Percentiles rank a stretch among this genome's conserved stretches.
Evolutionary conservation across 192 early-diverging fungal genomes (phyloP).

Genomic region (Entomortierella parvispora): DNA sequence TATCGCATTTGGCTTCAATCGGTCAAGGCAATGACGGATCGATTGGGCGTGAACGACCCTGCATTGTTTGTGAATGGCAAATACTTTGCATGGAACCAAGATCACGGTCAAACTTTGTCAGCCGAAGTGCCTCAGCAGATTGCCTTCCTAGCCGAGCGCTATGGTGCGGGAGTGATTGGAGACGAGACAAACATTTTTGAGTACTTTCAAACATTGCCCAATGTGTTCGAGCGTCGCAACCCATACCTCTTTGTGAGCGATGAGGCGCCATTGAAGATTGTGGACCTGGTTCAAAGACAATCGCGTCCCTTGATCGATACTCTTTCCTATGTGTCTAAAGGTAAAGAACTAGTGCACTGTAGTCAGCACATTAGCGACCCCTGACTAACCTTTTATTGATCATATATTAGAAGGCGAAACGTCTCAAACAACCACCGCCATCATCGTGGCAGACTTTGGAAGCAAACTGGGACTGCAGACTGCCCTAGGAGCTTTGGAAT

Average conservation of each 20-base stretch:
- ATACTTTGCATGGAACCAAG: slow-evolving; percentile 67
- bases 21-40: slow-evolving; percentile 17
- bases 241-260: slow-evolving; percentile 67
- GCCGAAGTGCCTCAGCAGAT: slow-evolving; percentile 23
- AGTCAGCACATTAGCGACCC: background rate
- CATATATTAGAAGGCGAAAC: background rate
- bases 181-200: slow-evolving; percentile 73
- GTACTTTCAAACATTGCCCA: slow-evolving; percentile 71
- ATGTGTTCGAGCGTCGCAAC: slow-evolving; percentile 72
- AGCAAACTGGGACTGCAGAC: slow-evolving; percentile 57
- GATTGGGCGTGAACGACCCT: slow-evolving; percentile 16
- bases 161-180: slow-evolving; percentile 53
- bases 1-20: slow-evolving; percentile 28
- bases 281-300: slow-evolving; percentile 52
- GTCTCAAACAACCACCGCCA: background rate
- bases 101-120: slow-evolving; percentile 34
- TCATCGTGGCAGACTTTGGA: slow-evolving; percentile 67
- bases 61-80: slow-evolving; percentile 86
- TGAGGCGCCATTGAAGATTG: slow-evolving; percentile 48
- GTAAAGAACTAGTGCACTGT: background rate
- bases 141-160: slow-evolving; percentile 21
- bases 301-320: slow-evolving; percentile 31
- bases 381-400: background rate
- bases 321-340: slow-evolving; percentile 29
- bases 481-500: slow-evolving; percentile 60